A percentile compares a stretch with the other conserved stretches of the same genome.
Conservation (phyloP, 371 early-diverging fungal species). For the Mucor irregularis region DNA sequence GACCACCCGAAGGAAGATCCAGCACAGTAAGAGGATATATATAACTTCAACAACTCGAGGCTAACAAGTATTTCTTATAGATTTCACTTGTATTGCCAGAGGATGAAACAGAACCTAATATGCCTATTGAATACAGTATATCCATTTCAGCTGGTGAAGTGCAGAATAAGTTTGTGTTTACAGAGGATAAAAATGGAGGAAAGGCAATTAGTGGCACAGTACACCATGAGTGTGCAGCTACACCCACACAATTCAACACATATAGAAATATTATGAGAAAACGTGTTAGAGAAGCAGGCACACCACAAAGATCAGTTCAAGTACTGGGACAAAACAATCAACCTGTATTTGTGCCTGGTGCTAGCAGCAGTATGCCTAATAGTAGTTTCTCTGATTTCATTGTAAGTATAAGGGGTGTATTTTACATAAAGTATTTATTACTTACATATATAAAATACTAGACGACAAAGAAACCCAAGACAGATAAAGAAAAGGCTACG, state of each 20-base stretch:
- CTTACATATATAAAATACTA: too few relatives aligned
- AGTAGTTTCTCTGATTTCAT: constrained; percentile 56
- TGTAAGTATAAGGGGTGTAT: constrained; percentile 35
- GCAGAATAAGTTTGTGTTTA: constrained; percentile 77
- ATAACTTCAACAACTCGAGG: not conserved
- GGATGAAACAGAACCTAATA: constrained; percentile 43
- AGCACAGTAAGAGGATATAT: constrained; percentile 4
- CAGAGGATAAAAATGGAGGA: constrained; percentile 57
- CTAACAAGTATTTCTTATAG: constrained; percentile 14
- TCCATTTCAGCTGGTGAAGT: constrained; percentile 67
- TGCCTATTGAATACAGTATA: constrained; percentile 80
- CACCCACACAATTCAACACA: constrained; percentile 57
- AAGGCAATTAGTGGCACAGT: constrained; percentile 65
- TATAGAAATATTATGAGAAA: constrained; percentile 81
- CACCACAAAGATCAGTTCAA: constrained; percentile 59
- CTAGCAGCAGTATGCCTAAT: constrained; percentile 56
- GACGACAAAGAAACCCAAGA: constrained; percentile 39
- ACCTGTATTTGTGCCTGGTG: constrained; percentile 58
- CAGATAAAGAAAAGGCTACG: constrained; percentile 70
- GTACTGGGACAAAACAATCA: constrained; percentile 56
- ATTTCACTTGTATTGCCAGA: constrained; percentile 67
- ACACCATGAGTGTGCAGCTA: constrained; percentile 80
- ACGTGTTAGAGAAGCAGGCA: constrained; percentile 61
- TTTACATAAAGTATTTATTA: not conserved
- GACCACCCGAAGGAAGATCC: constrained; percentile 37